Evolutionary conservation across 805 yeast genomes (phyloP), one percentile per base, ranked within the genome.

Genomic region (Huiozyma sinensis): DNA sequence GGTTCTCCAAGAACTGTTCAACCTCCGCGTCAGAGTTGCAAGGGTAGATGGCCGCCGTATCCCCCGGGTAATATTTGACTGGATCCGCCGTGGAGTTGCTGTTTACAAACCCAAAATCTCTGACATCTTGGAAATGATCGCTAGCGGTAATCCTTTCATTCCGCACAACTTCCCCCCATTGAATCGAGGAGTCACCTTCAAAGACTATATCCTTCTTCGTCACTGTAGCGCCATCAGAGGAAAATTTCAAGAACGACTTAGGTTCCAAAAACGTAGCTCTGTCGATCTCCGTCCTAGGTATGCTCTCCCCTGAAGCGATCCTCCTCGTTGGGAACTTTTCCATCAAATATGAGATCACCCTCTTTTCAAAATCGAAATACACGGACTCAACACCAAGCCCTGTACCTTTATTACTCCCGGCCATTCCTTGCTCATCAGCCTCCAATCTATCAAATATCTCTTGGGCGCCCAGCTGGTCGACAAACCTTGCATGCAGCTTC

Each of bases 121-220:
- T 70, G 1, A 90, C 95, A 58, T 92, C 97, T 61, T 92, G 97
- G 64, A 86, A 87, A 65, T 92, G 97, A 42, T 76, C 80, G 0
- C 51, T 47, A 0, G 75, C 60, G 0, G 97, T 90, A 11, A 92
- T 65, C 46, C 95, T 64, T 0, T 62, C 49, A 55, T 86, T 86
- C 1, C 48, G 38, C 0, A 49, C 44, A 6, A 89, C 69, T 7
- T 50, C 64, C 0, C 83, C 95, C 6, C 43, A 44, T 6, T 51
- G 41, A 6, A 63, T 39, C 1, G 45, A 43, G 1, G 43, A 47
- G 31, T 51, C 54, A 3, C 59, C 60, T 1, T 44, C 27, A 43
- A 57, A 46, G 17, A 52, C 39, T 7, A 49, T 41, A 24, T 9
- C 7, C 33, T 44, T 8, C 5, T 9, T 6, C 2, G 17, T 30